Evolutionary conservation across 2,329 filamentous ascomycete species (phyloP), one percentile per base, ranked within the genome.

Genomic region (Pseudomassariella vexata): DNA sequence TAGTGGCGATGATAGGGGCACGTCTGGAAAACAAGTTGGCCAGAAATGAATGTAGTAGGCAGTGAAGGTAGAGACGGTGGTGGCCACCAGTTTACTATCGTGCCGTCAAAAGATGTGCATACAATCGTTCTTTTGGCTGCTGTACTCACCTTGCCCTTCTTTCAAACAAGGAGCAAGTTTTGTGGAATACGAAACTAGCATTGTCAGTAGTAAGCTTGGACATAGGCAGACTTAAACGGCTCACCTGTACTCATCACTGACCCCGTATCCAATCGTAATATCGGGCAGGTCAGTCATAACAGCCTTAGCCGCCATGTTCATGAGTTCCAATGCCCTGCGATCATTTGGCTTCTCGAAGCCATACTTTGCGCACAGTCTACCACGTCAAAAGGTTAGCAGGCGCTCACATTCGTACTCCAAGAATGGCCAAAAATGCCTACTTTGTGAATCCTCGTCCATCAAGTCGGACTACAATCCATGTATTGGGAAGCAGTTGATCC

Each of bases 401-500:
- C n/a, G n/a, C n/a, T n/a, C n/a, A n/a, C n/a, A 6, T 16, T 10
- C 5, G 9, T n/a, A 16, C 15, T 14, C 19, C 17, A 22, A 5
- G 6, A 6, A 9, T n/a, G n/a, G 12, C 30, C 14, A 30, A 24
- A 14, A 20, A 22, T 5, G 7, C 32, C 15, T 65, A 94, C 87
- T 94, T 95, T 50, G 89, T 92, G 61, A 98, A 98, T 12, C 88
- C 89, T 42, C 90, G 75, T 16, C 92, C 92, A 61, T 98, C 92
- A 50, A 98, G 81, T 38, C 92, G 81, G 35, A 98, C 80, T 14
- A 96, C 87, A 35, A 96, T 83, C 88, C 89, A 98, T 17, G 90
- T 96, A 53, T 94, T 94, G 33, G 82, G 86, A 15, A 96, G 71
- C 24, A 98, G 65, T 28, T 63, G 62, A 53, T 95, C 88, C 6